Conservation (phyloP, 768 basidiomycete species). For the Terana coerulea region DNA sequence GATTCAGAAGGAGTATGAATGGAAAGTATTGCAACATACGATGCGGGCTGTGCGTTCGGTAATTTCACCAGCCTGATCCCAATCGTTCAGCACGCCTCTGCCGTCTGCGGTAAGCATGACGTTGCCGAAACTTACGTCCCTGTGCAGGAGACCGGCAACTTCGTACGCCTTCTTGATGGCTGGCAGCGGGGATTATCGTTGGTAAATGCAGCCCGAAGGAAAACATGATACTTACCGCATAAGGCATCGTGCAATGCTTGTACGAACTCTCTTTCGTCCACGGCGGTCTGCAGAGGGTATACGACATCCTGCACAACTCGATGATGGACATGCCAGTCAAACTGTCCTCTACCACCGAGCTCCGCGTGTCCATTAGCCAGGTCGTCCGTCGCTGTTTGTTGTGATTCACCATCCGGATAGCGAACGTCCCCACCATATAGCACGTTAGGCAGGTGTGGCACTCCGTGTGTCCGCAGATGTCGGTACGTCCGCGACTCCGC, state of each 20-base stretch:
- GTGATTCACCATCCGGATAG: background rate
- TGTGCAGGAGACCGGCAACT: background rate
- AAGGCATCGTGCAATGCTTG: background rate
- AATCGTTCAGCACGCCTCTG: slow-evolving; percentile 5
- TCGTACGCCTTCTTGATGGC: background rate
- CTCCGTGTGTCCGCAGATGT: background rate
- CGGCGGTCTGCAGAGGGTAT: background rate
- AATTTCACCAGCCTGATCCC: background rate
- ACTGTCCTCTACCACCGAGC: background rate
- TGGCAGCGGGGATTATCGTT: background rate
- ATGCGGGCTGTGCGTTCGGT: background rate
- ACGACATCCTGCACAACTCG: slow-evolving; percentile 5
- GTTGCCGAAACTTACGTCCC: slow-evolving; percentile 1
- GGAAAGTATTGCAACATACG: background rate
- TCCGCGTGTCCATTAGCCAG: too few species aligned
- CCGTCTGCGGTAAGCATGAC: background rate
- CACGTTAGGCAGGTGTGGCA: background rate
- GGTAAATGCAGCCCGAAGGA: background rate
- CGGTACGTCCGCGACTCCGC: background rate
- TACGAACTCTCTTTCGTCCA: background rate
- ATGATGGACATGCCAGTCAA: background rate
- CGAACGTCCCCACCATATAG: slow-evolving; percentile 5
- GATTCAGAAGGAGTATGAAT: background rate
- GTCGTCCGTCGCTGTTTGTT: background rate
- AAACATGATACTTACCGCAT: background rate